Evolutionary conservation across 2,329 filamentous ascomycete species (phyloP).

Genomic region (Ophiocordyceps sinensis): DNA sequence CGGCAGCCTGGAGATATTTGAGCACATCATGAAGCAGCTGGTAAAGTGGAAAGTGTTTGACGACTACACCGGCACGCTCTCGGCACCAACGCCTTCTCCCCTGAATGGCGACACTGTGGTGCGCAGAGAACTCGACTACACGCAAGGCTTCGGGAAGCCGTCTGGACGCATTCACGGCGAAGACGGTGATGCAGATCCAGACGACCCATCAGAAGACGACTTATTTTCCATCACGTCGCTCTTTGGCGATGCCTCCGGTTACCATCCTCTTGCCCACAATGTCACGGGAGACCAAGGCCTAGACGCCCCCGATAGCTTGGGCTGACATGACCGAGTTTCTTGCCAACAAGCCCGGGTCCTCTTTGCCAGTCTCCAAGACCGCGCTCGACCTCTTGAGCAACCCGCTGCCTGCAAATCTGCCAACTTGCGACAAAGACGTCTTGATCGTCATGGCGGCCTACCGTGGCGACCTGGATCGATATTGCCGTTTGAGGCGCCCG

Average conservation of each 20-base stretch:
- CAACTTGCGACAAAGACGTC: constrained; percentile 19
- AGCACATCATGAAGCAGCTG: constrained; percentile 14
- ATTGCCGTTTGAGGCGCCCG: constrained; percentile 17
- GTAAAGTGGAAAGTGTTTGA: constrained; percentile 18
- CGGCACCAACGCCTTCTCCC: constrained; percentile 1
- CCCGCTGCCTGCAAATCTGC: constrained; percentile 21
- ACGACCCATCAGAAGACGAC: constrained; percentile 1
- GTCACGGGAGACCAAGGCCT: constrained; percentile 16
- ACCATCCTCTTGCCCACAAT: constrained; percentile 4
- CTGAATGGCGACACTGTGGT: constrained; percentile 22
- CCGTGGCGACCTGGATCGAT: constrained; percentile 23
- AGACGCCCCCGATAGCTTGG: constrained; percentile 4
- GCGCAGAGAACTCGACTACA: background rate
- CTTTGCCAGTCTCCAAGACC: background rate
- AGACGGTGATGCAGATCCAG: constrained; percentile 1
- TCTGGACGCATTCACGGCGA: background rate
- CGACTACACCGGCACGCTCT: constrained; percentile 15
- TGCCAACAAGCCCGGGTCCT: background rate
- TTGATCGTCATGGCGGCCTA: constrained; percentile 22
- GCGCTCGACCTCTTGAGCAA: constrained; percentile 9
- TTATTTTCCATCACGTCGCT: background rate
- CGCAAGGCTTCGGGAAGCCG: background rate
- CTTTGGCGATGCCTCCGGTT: background rate
- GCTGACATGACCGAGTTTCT: constrained; percentile 1
- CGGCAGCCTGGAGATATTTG: constrained; percentile 12